Evolutionary conservation across 306 rosid genomes (phyloP).

Genomic region (Corylus americana): DNA sequence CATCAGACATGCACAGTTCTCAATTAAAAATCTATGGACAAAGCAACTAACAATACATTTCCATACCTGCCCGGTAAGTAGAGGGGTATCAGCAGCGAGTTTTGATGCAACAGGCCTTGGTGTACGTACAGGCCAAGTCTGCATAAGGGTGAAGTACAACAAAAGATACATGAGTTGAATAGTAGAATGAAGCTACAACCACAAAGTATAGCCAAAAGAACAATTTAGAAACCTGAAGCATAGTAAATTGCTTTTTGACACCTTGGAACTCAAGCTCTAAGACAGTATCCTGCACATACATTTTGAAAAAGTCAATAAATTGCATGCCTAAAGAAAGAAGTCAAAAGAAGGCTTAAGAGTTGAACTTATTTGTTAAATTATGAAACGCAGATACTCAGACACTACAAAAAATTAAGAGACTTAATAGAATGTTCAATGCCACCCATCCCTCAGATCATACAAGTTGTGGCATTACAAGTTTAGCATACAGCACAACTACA

Average conservation of each 20-base stretch:
- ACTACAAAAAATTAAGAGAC: no score
- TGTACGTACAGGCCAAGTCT: conserved; percentile 98
- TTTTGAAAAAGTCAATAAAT: conserved; percentile 16
- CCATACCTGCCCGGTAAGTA: conserved; percentile 94
- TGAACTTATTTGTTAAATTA: not conserved
- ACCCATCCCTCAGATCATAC: no score
- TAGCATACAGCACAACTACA: no score
- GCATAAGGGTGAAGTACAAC: conserved; percentile 33
- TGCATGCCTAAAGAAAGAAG: not conserved
- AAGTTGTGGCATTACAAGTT: no score
- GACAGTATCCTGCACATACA: conserved; percentile 75
- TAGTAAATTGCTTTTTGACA: conserved; percentile 81
- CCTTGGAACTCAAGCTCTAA: conserved; percentile 99
- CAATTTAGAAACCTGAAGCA: conserved; percentile 82
- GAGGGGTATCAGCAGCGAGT: conserved; percentile 99
- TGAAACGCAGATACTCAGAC: not conserved
- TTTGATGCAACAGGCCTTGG: conserved; percentile 98
- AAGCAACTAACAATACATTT: conserved; percentile 7
- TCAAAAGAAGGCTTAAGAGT: not conserved
- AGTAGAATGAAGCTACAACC: conserved; percentile 14
- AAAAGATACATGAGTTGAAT: conserved; percentile 22
- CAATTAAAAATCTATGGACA: conserved; percentile 12
- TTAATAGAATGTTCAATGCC: no score
- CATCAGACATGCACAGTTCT: conserved; percentile 32
- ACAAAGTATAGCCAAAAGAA: conserved; percentile 27